A percentile compares a stretch with the other conserved stretches of the same genome.
Evolutionary conservation across 2,329 filamentous ascomycete species (phyloP).

Genomic region (Sporothrix phasma): DNA sequence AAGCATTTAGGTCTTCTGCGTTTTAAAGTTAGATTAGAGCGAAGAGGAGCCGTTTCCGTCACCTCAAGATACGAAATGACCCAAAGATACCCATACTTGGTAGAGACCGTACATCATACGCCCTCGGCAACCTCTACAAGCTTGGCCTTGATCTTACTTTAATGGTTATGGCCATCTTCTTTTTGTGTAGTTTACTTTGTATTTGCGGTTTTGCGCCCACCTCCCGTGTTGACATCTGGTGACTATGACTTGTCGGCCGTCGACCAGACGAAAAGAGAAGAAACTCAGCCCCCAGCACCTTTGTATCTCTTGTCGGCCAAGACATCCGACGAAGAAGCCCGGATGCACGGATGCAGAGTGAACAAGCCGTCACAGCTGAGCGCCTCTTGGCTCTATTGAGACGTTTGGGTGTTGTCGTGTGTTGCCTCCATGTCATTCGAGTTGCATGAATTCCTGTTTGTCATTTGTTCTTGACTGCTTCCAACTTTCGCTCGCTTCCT

Average conservation of each 20-base stretch:
- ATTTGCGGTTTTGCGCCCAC: too few relatives aligned
- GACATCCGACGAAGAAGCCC: not conserved
- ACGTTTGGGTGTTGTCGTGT: too few relatives aligned
- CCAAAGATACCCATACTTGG: not conserved
- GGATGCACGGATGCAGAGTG: not conserved
- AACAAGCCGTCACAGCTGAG: not conserved
- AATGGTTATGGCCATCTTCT: too few relatives aligned
- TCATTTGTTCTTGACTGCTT: not conserved
- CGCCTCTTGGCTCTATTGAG: not conserved
- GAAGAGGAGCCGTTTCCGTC: conserved; percentile 16
- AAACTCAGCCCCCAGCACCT: too few relatives aligned
- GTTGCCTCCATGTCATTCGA: not conserved
- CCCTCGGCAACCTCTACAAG: too few relatives aligned
- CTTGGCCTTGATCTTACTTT: too few relatives aligned
- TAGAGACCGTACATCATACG: too few relatives aligned
- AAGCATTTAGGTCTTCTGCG: not conserved
- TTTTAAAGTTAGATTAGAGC: conserved; percentile 16
- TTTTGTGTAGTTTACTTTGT: too few relatives aligned
- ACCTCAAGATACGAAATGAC: too few relatives aligned
- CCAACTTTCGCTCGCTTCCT: too few relatives aligned
- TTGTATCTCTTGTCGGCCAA: not conserved
- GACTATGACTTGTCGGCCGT: too few relatives aligned
- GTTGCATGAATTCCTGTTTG: not conserved
- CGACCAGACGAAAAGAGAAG: too few relatives aligned
- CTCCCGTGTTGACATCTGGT: not conserved